Base-by-base conservation (phyloP, 495 filamentous ascomycete genomes). In the Hamigera avellanea region DNA sequence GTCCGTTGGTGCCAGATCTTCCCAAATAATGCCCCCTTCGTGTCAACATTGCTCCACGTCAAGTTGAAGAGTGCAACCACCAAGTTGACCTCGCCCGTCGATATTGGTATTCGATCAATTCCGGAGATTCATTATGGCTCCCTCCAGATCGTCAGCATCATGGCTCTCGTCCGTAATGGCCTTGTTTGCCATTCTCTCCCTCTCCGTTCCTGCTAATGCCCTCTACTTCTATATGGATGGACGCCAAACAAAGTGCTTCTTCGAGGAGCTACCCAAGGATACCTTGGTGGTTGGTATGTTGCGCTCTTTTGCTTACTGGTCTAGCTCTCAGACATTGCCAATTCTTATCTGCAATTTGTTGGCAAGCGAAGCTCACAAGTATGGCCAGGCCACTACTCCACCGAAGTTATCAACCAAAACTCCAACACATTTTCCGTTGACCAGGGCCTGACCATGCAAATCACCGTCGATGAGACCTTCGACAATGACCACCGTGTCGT, bases 401-500 rank as follows among this genome's bases (percentile, higher is more conserved):
- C 86, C 31, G 77, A 88, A 52, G 76, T 91, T 53, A 83, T 75
- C 64, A 77, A 88, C 57, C 57, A 76, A 38, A 58, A 70, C 34
- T 44, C 57, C 33, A 73, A 71, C 44, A 53, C 65, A 33, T 96
- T 79, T 70, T 46, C 60, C 14, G 64, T 78, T 36, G 80, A 88
- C 59, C 72, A 78, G 44, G 73, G 73, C 50, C 66, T 95, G 43
- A 78, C 70, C 57, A 76, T 98, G 47, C 80, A 76, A 59, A 91
- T 96, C 53, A 88, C 84, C 13, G 91, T 98, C 39, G 86, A 93
- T 45, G 93, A 98, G 67, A 72, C 80, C 52, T 98, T 98, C 61
- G 91, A 96, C 76, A 91, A 95, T 62, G 84, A 95, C 69, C 91
- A 98, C 72, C 84, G 85, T 41, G 78, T 98, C 32, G 83, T 96